Evolutionary conservation across 306 rosid species (phyloP).

Genomic region (Betula pendula): DNA sequence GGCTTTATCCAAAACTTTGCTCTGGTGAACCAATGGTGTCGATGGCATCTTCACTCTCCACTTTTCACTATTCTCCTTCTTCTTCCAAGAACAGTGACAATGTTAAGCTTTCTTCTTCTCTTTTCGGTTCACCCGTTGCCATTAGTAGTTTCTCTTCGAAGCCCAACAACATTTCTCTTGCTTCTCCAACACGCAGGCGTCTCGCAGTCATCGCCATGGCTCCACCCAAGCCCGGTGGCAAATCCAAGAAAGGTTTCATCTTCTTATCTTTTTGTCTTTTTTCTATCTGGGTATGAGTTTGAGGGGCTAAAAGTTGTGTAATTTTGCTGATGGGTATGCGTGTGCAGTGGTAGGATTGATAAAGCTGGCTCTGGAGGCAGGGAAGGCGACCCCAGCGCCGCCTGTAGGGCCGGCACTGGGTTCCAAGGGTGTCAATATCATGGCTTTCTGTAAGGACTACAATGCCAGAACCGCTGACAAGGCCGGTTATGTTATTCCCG

Average conservation of each 20-base stretch:
- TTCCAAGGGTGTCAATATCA: constrained; percentile 94
- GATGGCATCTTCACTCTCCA: constrained; percentile 59
- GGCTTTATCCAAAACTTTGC: too few species aligned
- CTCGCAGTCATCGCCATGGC: constrained; percentile 82
- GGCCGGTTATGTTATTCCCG: constrained; percentile 93
- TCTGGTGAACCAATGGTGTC: neutral
- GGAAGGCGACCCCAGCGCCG: constrained; percentile 99
- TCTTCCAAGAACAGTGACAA: constrained; percentile 1
- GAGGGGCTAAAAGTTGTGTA: neutral
- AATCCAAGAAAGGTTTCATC: constrained; percentile 75
- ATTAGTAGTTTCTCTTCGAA: constrained; percentile 42
- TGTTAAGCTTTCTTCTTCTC: constrained; percentile 42
- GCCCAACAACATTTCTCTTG: constrained; percentile 23
- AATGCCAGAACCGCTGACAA: constrained; percentile 95
- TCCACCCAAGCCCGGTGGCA: constrained; percentile 92
- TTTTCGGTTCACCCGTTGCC: constrained; percentile 43
- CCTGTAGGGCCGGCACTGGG: constrained; percentile 99
- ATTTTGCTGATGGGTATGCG: neutral
- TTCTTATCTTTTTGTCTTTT: neutral
- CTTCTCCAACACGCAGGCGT: constrained; percentile 40
- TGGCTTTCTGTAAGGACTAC: constrained; percentile 98
- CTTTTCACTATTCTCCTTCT: constrained; percentile 23
- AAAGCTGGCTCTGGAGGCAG: constrained; percentile 96
- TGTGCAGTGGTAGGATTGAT: constrained; percentile 78
- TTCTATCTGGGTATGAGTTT: neutral